Evolutionary conservation across 192 early-diverging fungal genomes (phyloP).

Genomic region (Coemansia sp.): DNA sequence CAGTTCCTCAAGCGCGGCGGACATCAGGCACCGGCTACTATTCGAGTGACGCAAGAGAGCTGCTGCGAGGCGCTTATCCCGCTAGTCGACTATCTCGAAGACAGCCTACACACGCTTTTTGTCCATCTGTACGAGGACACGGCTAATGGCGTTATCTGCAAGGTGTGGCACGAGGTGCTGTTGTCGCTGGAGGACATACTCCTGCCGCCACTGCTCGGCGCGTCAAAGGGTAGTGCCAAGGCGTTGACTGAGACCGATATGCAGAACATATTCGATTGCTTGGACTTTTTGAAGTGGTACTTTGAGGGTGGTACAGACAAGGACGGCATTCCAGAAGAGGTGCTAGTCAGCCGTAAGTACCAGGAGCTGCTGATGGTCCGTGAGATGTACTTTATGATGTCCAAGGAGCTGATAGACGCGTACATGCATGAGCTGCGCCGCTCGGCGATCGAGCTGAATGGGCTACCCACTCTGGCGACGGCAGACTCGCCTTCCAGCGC

Average conservation of each 20-base stretch:
- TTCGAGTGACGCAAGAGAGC: constrained; percentile 53
- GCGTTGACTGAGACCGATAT: constrained; percentile 67
- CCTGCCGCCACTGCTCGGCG: constrained; percentile 68
- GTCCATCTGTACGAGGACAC: constrained; percentile 66
- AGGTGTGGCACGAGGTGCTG: constrained; percentile 75
- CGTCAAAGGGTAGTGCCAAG: constrained; percentile 59
- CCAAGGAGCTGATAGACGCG: constrained; percentile 63
- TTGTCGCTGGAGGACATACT: constrained; percentile 67
- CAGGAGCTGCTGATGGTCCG: constrained; percentile 64
- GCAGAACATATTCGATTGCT: constrained; percentile 68
- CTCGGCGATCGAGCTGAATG: constrained; percentile 18
- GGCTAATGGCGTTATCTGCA: constrained; percentile 65
- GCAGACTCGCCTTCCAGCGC: neutral
- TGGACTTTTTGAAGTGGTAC: constrained; percentile 73
- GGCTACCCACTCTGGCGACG: neutral
- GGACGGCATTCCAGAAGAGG: constrained; percentile 64
- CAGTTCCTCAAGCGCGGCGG: constrained; percentile 53
- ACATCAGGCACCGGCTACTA: constrained; percentile 33
- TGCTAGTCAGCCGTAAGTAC: constrained; percentile 67
- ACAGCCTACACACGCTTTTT: constrained; percentile 67
- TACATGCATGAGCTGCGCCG: constrained; percentile 57
- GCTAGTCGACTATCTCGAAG: constrained; percentile 76
- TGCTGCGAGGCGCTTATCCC: constrained; percentile 71
- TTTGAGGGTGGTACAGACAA: constrained; percentile 72
- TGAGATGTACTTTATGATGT: constrained; percentile 68